Percentiles rank a stretch among this genome's conserved stretches.
These are phyloP conservation scores for Fusarium penzigii DNA, from an alignment of 2,329 filamentous ascomycete species.

Conservation along the genomic window DNA sequence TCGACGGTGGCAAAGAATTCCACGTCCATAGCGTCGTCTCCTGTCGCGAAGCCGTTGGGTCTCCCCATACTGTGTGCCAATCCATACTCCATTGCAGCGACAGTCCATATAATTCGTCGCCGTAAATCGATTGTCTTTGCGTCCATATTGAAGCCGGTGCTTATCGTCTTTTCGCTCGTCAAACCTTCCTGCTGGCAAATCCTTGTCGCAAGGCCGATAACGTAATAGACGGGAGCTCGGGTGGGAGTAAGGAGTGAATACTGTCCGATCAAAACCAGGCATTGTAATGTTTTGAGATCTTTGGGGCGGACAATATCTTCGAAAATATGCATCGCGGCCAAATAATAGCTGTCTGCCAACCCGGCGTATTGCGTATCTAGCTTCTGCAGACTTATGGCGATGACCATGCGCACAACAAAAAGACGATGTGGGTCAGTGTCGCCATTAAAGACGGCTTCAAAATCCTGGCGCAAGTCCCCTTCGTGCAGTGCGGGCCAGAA, in stretches of 20 bases:
- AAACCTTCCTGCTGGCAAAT: slow-evolving; percentile 88
- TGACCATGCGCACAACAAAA: slow-evolving; percentile 86
- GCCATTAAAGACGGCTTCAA: slow-evolving; percentile 79
- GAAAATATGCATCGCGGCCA: slow-evolving; percentile 82
- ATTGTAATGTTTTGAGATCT: slow-evolving; percentile 87
- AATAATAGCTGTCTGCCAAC: slow-evolving; percentile 90
- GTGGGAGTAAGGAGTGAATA: slow-evolving; percentile 94
- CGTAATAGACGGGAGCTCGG: slow-evolving; percentile 88
- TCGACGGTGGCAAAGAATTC: slow-evolving; percentile 80
- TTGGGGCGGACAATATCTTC: slow-evolving; percentile 84
- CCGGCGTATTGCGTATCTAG: slow-evolving; percentile 88
- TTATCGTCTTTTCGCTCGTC: slow-evolving; percentile 86
- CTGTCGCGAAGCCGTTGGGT: slow-evolving; percentile 81
- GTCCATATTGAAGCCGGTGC: slow-evolving; percentile 62
- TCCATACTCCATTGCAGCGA: slow-evolving; percentile 85
- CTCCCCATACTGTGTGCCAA: slow-evolving; percentile 86
- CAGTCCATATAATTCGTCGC: slow-evolving; percentile 83
- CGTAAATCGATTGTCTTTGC: slow-evolving; percentile 85
- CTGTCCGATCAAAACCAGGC: slow-evolving; percentile 81
- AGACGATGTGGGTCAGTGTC: slow-evolving; percentile 79
- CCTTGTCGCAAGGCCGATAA: slow-evolving; percentile 83
- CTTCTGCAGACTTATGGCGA: slow-evolving; percentile 94
- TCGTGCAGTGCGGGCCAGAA: slow-evolving; percentile 89
- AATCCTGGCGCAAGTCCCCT: slow-evolving; percentile 70
- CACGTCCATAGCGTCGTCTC: slow-evolving; percentile 81